A percentile compares a stretch with the other conserved stretches of the same genome.
Conservation (phyloP, 2,329 filamentous ascomycete genomes). For the Penicillium freii region DNA sequence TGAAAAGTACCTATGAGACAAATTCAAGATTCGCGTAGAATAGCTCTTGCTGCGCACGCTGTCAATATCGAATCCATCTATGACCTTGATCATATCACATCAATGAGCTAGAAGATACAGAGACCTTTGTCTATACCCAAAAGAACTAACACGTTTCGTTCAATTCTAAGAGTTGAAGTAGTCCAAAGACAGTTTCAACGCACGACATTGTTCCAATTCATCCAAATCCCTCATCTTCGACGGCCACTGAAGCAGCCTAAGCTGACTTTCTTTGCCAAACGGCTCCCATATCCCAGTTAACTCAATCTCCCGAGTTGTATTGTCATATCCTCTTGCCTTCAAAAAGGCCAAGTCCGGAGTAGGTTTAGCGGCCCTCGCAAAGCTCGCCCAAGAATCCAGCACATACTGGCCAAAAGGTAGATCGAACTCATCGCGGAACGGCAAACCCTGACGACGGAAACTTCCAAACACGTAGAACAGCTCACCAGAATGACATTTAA, state of each 20-base stretch:
- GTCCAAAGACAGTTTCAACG: conserved; percentile 12
- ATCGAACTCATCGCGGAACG: conserved; percentile 22
- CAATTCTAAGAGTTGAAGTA: not conserved
- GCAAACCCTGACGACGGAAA: conserved; percentile 26
- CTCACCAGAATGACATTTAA: conserved; percentile 57
- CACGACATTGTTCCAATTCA: conserved; percentile 17
- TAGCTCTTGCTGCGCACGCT: not conserved
- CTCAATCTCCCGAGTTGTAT: conserved; percentile 14
- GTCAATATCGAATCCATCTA: not conserved
- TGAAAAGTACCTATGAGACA: not conserved
- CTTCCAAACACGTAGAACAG: conserved; percentile 56
- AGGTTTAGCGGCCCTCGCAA: conserved; percentile 18
- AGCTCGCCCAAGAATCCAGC: conserved; percentile 26
- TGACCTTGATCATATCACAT: not conserved
- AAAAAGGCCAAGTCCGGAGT: conserved; percentile 17
- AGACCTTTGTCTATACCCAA: not conserved
- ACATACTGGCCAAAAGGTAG: conserved; percentile 25
- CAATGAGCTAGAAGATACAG: not conserved
- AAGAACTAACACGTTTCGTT: not conserved
- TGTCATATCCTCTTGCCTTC: conserved; percentile 19
- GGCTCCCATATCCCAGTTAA: conserved; percentile 10
- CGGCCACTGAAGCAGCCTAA: conserved; percentile 20
- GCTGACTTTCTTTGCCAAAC: conserved; percentile 8
- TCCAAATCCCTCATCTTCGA: conserved; percentile 14
- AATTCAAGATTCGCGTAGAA: not conserved